These are phyloP conservation scores for Lippia alba DNA, from an alignment of 305 asterid genomes.

Conservation along the genomic window DNA sequence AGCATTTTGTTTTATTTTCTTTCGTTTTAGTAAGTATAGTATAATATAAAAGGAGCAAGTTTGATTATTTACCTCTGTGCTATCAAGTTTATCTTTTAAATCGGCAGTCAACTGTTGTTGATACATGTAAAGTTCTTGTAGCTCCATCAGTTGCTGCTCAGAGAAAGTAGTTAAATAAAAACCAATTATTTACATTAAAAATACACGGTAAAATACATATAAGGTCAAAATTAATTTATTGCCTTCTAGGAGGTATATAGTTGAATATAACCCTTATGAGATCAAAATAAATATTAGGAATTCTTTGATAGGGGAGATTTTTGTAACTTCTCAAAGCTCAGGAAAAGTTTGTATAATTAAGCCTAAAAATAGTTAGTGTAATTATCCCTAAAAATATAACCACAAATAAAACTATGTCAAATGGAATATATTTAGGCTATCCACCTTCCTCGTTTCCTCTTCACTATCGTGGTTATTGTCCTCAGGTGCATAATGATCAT, in stretches of 20 bases:
- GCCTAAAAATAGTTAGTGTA: too few relatives aligned
- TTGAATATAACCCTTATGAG: background rate
- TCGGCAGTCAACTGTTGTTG: slow-evolving; percentile 82
- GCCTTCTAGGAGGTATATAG: background rate
- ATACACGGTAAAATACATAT: too few relatives aligned
- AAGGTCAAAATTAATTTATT: background rate
- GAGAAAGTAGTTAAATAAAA: slow-evolving; percentile 27
- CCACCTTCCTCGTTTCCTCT: slow-evolving; percentile 95
- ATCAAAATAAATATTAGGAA: background rate
- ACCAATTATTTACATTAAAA: background rate
- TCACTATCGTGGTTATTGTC: slow-evolving; percentile 88
- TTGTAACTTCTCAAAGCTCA: too few relatives aligned
- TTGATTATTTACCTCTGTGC: slow-evolving; percentile 70
- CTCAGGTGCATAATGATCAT: slow-evolving; percentile 82
- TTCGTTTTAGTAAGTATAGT: background rate
- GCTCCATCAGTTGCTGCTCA: slow-evolving; percentile 83
- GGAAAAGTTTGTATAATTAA: too few relatives aligned
- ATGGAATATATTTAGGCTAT: slow-evolving; percentile 56
- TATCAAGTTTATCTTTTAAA: slow-evolving; percentile 82
- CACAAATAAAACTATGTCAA: too few relatives aligned
- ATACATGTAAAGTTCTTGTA: slow-evolving; percentile 82
- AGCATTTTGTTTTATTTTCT: background rate
- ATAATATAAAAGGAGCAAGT: background rate
- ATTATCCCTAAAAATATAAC: too few relatives aligned
- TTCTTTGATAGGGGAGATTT: too few relatives aligned